These are phyloP conservation scores for Nemania sp. DNA, from an alignment of 2,329 filamentous ascomycete species.

Conservation along the genomic window DNA sequence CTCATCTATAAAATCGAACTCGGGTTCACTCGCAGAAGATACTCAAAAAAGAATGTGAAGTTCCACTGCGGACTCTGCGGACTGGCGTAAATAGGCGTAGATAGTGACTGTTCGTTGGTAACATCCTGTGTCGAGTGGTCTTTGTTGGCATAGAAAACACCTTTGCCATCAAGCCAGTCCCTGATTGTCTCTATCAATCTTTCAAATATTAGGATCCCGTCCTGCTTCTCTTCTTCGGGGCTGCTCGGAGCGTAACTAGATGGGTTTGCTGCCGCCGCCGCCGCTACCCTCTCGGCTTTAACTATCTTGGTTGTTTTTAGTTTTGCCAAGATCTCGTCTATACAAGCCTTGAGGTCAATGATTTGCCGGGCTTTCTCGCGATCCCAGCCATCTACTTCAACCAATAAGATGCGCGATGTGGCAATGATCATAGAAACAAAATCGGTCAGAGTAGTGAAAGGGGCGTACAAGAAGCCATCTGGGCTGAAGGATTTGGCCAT, in stretches of 20 bases:
- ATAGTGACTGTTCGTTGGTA: background rate
- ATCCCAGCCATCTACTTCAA: slow-evolving; percentile 49
- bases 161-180: slow-evolving; percentile 26
- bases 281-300: slow-evolving; percentile 40
- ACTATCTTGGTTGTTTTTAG: slow-evolving; percentile 27
- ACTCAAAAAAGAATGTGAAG: slow-evolving; percentile 37
- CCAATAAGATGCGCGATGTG: slow-evolving; percentile 47
- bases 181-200: slow-evolving; percentile 22
- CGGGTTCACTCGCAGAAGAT: slow-evolving; percentile 10
- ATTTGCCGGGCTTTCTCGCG: slow-evolving; percentile 40
- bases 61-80: slow-evolving; percentile 32
- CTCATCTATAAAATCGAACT: background rate
- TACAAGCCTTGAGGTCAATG: slow-evolving; percentile 42
- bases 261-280: slow-evolving; percentile 33
- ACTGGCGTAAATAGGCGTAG: background rate
- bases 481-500: slow-evolving; percentile 49
- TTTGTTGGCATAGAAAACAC: background rate
- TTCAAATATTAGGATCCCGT: slow-evolving; percentile 14
- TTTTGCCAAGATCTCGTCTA: slow-evolving; percentile 40
- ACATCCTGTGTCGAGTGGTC: background rate
- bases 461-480: slow-evolving; percentile 43
- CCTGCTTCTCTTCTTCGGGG: slow-evolving; percentile 21
- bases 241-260: slow-evolving; percentile 30
- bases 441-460: slow-evolving; percentile 46
- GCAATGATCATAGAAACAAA: slow-evolving; percentile 48